These are phyloP conservation scores for Dissoconium aciculare DNA, from an alignment of 2,329 filamentous ascomycete species.

Conservation along the genomic window DNA sequence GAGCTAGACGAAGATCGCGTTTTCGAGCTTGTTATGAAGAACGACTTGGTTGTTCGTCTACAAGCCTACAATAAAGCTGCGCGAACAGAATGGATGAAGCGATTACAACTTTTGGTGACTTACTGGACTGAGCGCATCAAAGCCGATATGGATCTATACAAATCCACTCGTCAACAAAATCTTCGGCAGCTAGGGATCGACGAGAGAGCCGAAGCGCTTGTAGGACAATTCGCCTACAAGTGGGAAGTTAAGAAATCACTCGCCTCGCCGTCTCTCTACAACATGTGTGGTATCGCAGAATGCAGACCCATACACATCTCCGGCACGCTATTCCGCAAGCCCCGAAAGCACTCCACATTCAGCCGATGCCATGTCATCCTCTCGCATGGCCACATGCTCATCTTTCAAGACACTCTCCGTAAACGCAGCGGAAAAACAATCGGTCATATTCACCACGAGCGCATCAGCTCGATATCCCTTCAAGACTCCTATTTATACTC, in stretches of 20 bases:
- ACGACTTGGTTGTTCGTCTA: slow-evolving; percentile 46
- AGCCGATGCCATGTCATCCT: slow-evolving; percentile 46
- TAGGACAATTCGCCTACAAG: slow-evolving; percentile 52
- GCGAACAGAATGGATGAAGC: slow-evolving; percentile 46
- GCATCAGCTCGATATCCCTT: slow-evolving; percentile 43
- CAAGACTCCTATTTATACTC: slow-evolving; percentile 52
- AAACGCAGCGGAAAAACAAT: slow-evolving; percentile 40
- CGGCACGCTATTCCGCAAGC: slow-evolving; percentile 49
- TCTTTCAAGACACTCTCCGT: slow-evolving; percentile 47
- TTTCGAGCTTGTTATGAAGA: slow-evolving; percentile 47
- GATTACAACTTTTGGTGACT: slow-evolving; percentile 40
- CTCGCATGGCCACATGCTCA: slow-evolving; percentile 43
- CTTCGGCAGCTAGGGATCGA: slow-evolving; percentile 47
- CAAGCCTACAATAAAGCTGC: slow-evolving; percentile 40
- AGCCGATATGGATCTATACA: slow-evolving; percentile 43
- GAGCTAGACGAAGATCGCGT: slow-evolving; percentile 42
- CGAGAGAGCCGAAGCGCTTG: slow-evolving; percentile 47
- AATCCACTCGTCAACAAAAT: slow-evolving; percentile 42
- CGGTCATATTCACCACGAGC: slow-evolving; percentile 46
- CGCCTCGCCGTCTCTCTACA: slow-evolving; percentile 50
- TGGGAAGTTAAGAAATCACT: slow-evolving; percentile 52
- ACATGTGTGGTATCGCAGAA: slow-evolving; percentile 49
- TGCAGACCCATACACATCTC: slow-evolving; percentile 49
- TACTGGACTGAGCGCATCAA: slow-evolving; percentile 47
- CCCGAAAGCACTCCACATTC: slow-evolving; percentile 47